Evolutionary conservation across 2,329 filamentous ascomycete genomes (phyloP).

Genomic region (Pestalotiopsis sp.): DNA sequence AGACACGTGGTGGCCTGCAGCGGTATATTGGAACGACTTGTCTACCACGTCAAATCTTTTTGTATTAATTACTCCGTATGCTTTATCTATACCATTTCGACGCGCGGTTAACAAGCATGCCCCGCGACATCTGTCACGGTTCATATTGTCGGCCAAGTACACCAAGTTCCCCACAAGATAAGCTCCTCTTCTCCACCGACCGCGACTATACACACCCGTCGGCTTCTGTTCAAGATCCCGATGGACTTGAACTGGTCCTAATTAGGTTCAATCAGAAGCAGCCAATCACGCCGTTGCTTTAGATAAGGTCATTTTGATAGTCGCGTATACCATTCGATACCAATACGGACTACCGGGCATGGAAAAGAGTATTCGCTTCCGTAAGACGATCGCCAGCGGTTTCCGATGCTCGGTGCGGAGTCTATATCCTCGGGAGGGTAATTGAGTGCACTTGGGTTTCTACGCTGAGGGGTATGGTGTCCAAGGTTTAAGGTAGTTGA

Average conservation of each 20-base stretch:
- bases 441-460: neutral
- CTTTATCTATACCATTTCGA: neutral
- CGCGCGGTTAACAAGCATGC: neutral
- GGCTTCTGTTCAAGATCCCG: slow-evolving; percentile 1
- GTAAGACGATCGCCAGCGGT: neutral
- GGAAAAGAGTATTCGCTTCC: neutral
- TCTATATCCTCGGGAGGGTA: neutral
- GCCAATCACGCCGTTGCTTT: neutral
- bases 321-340: neutral
- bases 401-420: neutral
- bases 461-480: neutral
- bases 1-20: neutral
- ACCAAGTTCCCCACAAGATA: neutral
- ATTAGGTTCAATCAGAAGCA: neutral
- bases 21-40: too few species aligned
- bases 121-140: neutral
- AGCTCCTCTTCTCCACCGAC: neutral
- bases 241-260: neutral
- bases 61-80: neutral
- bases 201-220: neutral
- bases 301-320: neutral
- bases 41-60: too few species aligned
- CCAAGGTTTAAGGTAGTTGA: neutral
- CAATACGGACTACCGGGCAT: neutral
- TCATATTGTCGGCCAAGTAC: neutral